Base-by-base conservation (phyloP, 1,139 yeast species). In the Kurtzmaniella quercitrusa region DNA sequence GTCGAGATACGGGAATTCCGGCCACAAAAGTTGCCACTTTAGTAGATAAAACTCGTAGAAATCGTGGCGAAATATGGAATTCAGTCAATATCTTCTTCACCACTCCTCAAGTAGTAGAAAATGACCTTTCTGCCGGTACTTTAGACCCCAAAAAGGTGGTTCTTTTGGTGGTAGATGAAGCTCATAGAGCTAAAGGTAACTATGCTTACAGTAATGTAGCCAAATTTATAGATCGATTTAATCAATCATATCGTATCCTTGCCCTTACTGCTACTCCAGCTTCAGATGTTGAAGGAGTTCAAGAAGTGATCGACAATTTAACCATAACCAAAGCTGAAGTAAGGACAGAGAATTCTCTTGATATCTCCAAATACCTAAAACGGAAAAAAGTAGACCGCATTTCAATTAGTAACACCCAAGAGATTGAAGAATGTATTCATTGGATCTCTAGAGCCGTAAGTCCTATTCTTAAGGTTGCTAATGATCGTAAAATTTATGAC, bases 221-320 rank as follows among this genome's bases (percentile, higher is more conserved):
- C 3, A 72, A 79, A 48, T 82, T 79, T 53, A 59, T 91, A 37
- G 70, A 73, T 27, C 63, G 89, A 44, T 82, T 81, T 56, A 85
- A 83, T 54, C 65, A 74, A 0, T 80, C 89, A 1, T 85, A 81
- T 53, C 69, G 98, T 40, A 70, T 90, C 0, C 62, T 93, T 42
- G 98, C 96, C 0, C 68, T 94, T 48, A 90, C 98, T 0, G 99
- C 99, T 0, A 94, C 99, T 0, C 99, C 99, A 0, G 91, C 95
- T 0, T 73, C 95, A 0, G 85, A 85, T 45, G 77, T 89, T 1
- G 96, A 87, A 47, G 90, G 94, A 1, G 95, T 94, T 0, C 98
- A 94, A 59, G 85, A 81, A 43, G 83, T 93, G 31, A 81, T 93
- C 1, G 75, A 79, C 44, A 88, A 88, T 54, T 65, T 94, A 47